These are phyloP conservation scores for Mycena latifolia DNA, from an alignment of 768 basidiomycete species.

Conservation along the genomic window DNA sequence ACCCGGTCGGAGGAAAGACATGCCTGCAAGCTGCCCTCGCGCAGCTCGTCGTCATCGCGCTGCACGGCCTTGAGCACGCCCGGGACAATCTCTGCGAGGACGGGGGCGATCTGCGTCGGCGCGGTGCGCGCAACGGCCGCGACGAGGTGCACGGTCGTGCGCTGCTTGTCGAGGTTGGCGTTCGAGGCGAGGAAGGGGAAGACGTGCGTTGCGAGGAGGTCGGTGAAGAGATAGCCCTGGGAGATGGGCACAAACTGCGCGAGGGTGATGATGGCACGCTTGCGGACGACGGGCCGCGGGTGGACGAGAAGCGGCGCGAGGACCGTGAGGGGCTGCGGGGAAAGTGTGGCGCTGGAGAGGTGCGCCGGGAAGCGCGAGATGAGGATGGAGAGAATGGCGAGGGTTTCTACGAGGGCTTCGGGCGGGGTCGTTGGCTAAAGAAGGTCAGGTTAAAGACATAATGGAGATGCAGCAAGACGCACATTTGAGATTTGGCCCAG, in stretches of 20 bases:
- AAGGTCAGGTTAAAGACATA: constrained; percentile 35
- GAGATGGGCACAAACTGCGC: constrained; percentile 88
- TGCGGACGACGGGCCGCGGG: constrained; percentile 87
- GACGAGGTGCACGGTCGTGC: constrained; percentile 83
- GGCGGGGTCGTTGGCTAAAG: constrained; percentile 75
- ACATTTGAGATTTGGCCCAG: constrained; percentile 86
- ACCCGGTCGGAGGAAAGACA: constrained; percentile 19
- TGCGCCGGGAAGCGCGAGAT: constrained; percentile 86
- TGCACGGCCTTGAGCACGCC: constrained; percentile 77
- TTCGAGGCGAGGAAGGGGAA: constrained; percentile 67
- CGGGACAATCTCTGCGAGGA: constrained; percentile 74
- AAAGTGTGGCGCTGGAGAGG: constrained; percentile 64
- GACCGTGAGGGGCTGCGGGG: constrained; percentile 72
- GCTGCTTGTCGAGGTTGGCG: constrained; percentile 75
- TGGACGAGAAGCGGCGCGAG: constrained; percentile 82
- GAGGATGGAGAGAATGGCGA: constrained; percentile 89
- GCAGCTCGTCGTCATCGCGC: constrained; percentile 85
- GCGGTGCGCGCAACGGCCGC: constrained; percentile 85
- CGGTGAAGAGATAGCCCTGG: constrained; percentile 68
- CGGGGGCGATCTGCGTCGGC: constrained; percentile 72
- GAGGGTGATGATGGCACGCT: constrained; percentile 89
- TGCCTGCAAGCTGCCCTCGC: constrained; percentile 86
- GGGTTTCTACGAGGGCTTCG: constrained; percentile 85
- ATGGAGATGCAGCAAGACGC: constrained; percentile 35
- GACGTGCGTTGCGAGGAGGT: constrained; percentile 70